phyloP scores from a whole-genome alignment of 2,329 filamentous ascomycete species.

The Aspergillus candidus region DNA sequence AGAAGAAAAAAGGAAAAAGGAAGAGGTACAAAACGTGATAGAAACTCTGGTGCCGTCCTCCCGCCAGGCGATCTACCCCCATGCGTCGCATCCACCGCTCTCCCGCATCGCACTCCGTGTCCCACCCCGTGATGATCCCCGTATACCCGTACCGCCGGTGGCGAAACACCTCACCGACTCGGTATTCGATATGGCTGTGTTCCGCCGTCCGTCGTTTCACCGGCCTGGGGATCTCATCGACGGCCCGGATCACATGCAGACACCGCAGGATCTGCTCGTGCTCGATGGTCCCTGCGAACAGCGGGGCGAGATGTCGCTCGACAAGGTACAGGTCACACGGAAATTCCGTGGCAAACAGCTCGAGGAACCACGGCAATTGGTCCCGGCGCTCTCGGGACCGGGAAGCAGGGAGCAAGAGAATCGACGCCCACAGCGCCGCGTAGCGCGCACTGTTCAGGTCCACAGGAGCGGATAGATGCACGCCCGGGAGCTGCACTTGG shows the following conservation, averaged over 20 bases:
- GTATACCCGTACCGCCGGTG: constrained; percentile 75
- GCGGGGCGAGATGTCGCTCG: constrained; percentile 59
- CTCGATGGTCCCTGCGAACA: constrained; percentile 49
- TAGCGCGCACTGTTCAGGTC: constrained; percentile 62
- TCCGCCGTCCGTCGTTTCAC: constrained; percentile 31
- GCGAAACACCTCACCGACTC: constrained; percentile 75
- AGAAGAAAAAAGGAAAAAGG: neutral
- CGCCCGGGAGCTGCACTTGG: constrained; percentile 31
- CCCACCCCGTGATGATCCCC: constrained; percentile 86
- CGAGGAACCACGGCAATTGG: constrained; percentile 59
- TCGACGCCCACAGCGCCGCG: constrained; percentile 64
- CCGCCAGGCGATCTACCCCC: constrained; percentile 55
- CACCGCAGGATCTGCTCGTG: constrained; percentile 50
- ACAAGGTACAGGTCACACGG: constrained; percentile 68
- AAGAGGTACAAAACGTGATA: constrained; percentile 78
- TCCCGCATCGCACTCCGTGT: constrained; percentile 51
- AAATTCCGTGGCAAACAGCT: constrained; percentile 59
- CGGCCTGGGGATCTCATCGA: constrained; percentile 51
- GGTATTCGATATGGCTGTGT: constrained; percentile 53
- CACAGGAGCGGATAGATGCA: constrained; percentile 29
- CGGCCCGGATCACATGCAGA: constrained; percentile 50
- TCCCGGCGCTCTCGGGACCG: constrained; percentile 51
- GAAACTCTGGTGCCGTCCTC: constrained; percentile 63
- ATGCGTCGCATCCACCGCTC: constrained; percentile 61
- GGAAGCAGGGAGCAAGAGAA: constrained; percentile 44